Percentiles rank a stretch among this genome's conserved stretches.
Evolutionary conservation across 306 rosid species (phyloP).

Genomic region (Acacia acuminata): DNA sequence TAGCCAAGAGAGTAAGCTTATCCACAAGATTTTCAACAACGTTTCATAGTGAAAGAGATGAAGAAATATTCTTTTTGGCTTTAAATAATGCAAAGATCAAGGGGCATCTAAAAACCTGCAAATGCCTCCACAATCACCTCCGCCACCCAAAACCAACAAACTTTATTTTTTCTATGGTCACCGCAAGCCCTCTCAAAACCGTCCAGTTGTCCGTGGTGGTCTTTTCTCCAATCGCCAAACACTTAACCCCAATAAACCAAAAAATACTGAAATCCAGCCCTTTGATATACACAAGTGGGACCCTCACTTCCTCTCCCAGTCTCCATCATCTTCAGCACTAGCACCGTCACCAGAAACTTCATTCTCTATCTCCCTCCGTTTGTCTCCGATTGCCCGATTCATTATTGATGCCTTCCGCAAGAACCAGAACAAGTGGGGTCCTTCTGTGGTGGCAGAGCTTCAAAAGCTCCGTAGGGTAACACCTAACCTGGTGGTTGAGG

Average conservation of each 20-base stretch:
- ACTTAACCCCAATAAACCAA: conserved; percentile 35
- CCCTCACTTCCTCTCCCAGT: conserved; percentile 48
- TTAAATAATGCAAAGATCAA: not conserved
- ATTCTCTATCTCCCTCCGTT: conserved; percentile 44
- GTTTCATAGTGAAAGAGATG: not conserved
- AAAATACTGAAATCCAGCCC: conserved; percentile 20
- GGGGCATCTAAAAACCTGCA: not conserved
- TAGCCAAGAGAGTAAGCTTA: not conserved
- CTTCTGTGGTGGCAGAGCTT: conserved; percentile 60
- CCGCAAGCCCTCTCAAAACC: conserved; percentile 77
- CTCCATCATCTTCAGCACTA: conserved; percentile 24
- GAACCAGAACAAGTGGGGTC: conserved; percentile 60
- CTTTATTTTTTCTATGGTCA: conserved; percentile 69
- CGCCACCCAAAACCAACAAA: conserved; percentile 44
- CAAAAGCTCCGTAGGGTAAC: conserved; percentile 79
- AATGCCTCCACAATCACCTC: conserved; percentile 65
- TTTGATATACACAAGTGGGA: conserved; percentile 71
- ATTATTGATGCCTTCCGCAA: conserved; percentile 66
- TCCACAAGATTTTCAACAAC: not conserved
- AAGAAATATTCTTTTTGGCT: not conserved
- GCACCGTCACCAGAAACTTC: conserved; percentile 18
- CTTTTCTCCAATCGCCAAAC: conserved; percentile 64
- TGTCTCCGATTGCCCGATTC: conserved; percentile 80
- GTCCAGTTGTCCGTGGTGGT: conserved; percentile 73
- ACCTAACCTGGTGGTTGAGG: conserved; percentile 71